phyloP scores from a whole-genome alignment of 2,329 filamentous ascomycete species.

The Aspergillus piperis region DNA sequence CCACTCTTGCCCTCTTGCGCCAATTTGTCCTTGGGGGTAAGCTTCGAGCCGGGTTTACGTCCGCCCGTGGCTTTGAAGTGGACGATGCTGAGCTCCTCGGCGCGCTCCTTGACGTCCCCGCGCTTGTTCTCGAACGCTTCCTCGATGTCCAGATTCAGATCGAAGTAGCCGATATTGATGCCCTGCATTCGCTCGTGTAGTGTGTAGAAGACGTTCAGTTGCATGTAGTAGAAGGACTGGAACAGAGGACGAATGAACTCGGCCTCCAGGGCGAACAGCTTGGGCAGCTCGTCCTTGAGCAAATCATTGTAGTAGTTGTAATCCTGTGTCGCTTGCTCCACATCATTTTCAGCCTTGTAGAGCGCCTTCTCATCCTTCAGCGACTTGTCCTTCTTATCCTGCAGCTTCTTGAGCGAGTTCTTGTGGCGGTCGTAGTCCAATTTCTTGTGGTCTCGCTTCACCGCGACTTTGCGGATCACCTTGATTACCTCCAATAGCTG shows the following conservation, averaged over 20 bases:
- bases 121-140: slow-evolving; percentile 88
- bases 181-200: slow-evolving; percentile 97
- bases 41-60: slow-evolving; percentile 35
- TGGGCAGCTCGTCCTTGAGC: slow-evolving; percentile 91
- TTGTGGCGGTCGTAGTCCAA: slow-evolving; percentile 92
- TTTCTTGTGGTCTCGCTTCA: slow-evolving; percentile 96
- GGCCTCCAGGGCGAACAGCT: slow-evolving; percentile 83
- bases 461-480: slow-evolving; percentile 81
- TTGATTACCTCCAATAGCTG: slow-evolving; percentile 95
- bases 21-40: slow-evolving; percentile 38
- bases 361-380: slow-evolving; percentile 96
- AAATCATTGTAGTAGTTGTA: slow-evolving; percentile 98
- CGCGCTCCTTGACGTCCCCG: slow-evolving; percentile 81
- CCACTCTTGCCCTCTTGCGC: slow-evolving; percentile 40
- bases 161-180: slow-evolving; percentile 97
- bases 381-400: slow-evolving; percentile 96
- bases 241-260: slow-evolving; percentile 97
- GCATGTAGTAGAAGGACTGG: slow-evolving; percentile 99
- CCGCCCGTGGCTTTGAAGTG: slow-evolving; percentile 89
- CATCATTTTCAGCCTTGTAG: slow-evolving; percentile 91
- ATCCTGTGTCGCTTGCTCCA: slow-evolving; percentile 89
- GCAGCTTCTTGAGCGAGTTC: slow-evolving; percentile 81
- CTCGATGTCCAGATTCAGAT: slow-evolving; percentile 85
- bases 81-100: slow-evolving; percentile 81
- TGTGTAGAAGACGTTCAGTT: slow-evolving; percentile 98